A percentile compares a stretch with the other conserved stretches of the same genome.
Evolutionary conservation across 768 basidiomycete genomes (phyloP).

Genomic region (Amanita jacksonii): DNA sequence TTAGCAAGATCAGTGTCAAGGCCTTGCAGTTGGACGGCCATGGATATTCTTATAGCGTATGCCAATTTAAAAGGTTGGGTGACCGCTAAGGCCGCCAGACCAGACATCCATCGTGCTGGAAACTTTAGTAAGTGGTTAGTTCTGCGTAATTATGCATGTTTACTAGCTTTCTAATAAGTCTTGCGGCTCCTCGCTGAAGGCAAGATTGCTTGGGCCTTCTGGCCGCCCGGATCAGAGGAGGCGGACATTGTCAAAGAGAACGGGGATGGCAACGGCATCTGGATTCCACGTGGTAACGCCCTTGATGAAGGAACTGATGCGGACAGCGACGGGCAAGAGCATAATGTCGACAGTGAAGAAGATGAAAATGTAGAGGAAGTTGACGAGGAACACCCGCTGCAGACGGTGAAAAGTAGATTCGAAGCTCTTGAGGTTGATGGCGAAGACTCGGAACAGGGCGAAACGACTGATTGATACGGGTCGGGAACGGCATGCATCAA

Average conservation of each 20-base stretch:
- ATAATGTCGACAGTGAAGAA: constrained; percentile 12
- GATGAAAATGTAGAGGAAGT: constrained; percentile 21
- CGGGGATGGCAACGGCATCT: constrained; percentile 40
- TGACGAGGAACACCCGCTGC: constrained; percentile 14
- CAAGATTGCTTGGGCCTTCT: constrained; percentile 75
- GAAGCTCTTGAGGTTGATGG: constrained; percentile 11
- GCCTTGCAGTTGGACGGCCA: constrained; percentile 62
- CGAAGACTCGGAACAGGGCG: constrained; percentile 25
- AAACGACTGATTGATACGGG: constrained; percentile 12
- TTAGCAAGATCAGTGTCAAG: constrained; percentile 16
- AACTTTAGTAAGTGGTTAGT: constrained; percentile 63
- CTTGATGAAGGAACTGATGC: constrained; percentile 16
- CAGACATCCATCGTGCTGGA: constrained; percentile 84
- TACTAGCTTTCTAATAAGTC: too few relatives aligned
- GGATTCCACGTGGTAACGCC: constrained; percentile 36
- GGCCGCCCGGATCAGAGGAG: constrained; percentile 48
- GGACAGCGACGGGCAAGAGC: constrained; percentile 15
- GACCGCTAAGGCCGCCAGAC: constrained; percentile 85
- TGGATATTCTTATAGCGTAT: constrained; percentile 73
- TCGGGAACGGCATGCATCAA: too few relatives aligned
- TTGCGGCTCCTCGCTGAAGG: constrained; percentile 80
- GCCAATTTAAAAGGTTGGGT: constrained; percentile 74
- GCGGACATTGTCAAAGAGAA: constrained; percentile 17
- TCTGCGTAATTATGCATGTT: not conserved
- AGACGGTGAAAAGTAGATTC: constrained; percentile 2